phyloP scores from a whole-genome alignment of 352 stramenopile species.

The Phytophthora podocarpi region DNA sequence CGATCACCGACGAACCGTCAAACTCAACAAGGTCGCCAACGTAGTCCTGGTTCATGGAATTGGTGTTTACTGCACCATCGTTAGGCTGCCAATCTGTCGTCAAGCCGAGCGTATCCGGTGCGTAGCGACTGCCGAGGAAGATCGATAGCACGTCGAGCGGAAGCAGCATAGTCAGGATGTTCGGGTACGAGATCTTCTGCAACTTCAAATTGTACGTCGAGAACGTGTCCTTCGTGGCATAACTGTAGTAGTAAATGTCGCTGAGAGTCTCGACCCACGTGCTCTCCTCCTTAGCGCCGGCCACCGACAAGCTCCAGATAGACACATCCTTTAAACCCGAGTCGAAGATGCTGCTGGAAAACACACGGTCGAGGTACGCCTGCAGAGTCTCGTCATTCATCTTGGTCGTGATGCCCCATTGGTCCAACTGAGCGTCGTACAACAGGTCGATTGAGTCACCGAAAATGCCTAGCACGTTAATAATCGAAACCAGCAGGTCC shows the following conservation, averaged over 20 bases:
- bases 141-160: slow-evolving; percentile 43
- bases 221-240: slow-evolving; percentile 48
- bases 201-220: slow-evolving; percentile 39
- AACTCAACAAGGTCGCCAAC: slow-evolving; percentile 42
- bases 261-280: slow-evolving; percentile 56
- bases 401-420: slow-evolving; percentile 49
- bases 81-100: slow-evolving; percentile 51
- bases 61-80: slow-evolving; percentile 54
- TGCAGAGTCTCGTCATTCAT: slow-evolving; percentile 35
- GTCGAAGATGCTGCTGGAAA: slow-evolving; percentile 47
- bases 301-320: slow-evolving; percentile 44
- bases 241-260: slow-evolving; percentile 67
- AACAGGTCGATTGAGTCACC: slow-evolving; percentile 34
- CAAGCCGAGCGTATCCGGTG: slow-evolving; percentile 34
- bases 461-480: slow-evolving; percentile 39
- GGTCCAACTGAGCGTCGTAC: slow-evolving; percentile 64
- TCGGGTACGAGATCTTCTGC: slow-evolving; percentile 51
- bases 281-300: slow-evolving; percentile 41
- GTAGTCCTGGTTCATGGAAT: slow-evolving; percentile 53
- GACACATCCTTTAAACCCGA: slow-evolving; percentile 46
- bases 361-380: slow-evolving; percentile 36
- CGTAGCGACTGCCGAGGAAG: slow-evolving; percentile 50
- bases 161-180: slow-evolving; percentile 56
- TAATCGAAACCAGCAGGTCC: slow-evolving; percentile 36
- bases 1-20: slow-evolving; percentile 35